A percentile compares a stretch with the other conserved stretches of the same genome.
Conservation (phyloP, 169 alveolate species). For the Eimeria tenella region DNA sequence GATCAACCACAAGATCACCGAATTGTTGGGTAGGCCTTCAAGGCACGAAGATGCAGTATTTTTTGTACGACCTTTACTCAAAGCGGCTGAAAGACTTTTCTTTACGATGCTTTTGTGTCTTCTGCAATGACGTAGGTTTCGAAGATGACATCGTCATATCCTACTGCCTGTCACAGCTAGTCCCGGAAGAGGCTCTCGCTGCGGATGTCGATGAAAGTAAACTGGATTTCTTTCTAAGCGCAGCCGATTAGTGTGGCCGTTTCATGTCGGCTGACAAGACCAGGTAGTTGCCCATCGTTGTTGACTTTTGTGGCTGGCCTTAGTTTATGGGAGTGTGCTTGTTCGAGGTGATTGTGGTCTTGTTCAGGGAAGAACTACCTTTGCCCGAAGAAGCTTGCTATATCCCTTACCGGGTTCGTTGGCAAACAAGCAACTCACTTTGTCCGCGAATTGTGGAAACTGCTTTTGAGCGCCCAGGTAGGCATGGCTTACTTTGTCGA, state of each 20-base stretch:
- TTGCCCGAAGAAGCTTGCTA: slow-evolving; percentile 80
- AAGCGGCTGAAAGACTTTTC: not conserved
- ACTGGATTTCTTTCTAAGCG: not conserved
- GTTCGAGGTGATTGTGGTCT: not conserved
- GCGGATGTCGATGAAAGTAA: slow-evolving; percentile 75
- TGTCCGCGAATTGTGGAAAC: slow-evolving; percentile 82
- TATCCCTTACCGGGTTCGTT: slow-evolving; percentile 82
- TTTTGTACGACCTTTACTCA: too few relatives aligned
- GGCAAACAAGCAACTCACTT: slow-evolving; percentile 78
- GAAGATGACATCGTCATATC: slow-evolving; percentile 82
- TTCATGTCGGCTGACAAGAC: too few relatives aligned
- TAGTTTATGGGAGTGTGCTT: too few relatives aligned
- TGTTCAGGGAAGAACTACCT: slow-evolving; percentile 69
- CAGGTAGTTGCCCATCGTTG: too few relatives aligned
- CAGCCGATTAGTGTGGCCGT: too few relatives aligned
- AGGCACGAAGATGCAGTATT: not conserved
- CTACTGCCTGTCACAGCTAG: slow-evolving; percentile 78
- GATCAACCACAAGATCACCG: slow-evolving; percentile 79
- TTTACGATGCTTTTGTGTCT: not conserved
- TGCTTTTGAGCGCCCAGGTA: slow-evolving; percentile 82
- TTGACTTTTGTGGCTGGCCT: too few relatives aligned
- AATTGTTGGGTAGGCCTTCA: slow-evolving; percentile 72
- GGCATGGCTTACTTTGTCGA: not conserved
- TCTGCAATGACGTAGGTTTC: slow-evolving; percentile 45
- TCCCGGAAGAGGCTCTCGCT: slow-evolving; percentile 79